phyloP scores from a whole-genome alignment of 768 basidiomycete species.

The Multifurca ochricompacta region DNA sequence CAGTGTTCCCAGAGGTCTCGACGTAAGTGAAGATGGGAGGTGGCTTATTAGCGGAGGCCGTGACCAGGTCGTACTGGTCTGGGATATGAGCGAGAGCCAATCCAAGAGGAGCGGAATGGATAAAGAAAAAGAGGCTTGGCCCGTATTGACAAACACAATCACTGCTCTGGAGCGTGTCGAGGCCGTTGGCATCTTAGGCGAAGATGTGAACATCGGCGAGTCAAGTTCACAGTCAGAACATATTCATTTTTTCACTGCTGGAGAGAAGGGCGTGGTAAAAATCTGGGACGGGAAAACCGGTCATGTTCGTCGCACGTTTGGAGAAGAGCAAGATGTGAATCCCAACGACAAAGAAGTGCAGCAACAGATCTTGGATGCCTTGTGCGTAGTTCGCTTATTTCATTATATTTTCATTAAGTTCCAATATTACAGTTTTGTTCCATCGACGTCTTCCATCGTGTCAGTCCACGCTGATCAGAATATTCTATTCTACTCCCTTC shows the following conservation, averaged over 20 bases:
- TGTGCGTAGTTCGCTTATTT: constrained; percentile 45
- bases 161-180: constrained; percentile 82
- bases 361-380: constrained; percentile 69
- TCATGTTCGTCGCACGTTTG: constrained; percentile 51
- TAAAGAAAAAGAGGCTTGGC: constrained; percentile 41
- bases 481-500: constrained; percentile 81
- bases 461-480: constrained; percentile 96
- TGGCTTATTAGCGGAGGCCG: constrained; percentile 89
- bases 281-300: constrained; percentile 78
- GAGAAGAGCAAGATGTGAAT: constrained; percentile 39
- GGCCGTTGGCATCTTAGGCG: constrained; percentile 63
- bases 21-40: constrained; percentile 75
- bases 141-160: constrained; percentile 68
- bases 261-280: constrained; percentile 79
- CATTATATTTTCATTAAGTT: constrained; percentile 2
- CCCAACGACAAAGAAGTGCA: constrained; percentile 65
- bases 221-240: constrained; percentile 32
- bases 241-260: constrained; percentile 79
- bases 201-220: constrained; percentile 42
- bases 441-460: constrained; percentile 54
- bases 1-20: constrained; percentile 87
- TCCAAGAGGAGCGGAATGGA: constrained; percentile 38
- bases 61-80: constrained; percentile 87
- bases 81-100: constrained; percentile 55
- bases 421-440: constrained; percentile 51